Conservation (phyloP, 352 stramenopile genomes). For the Pythium aquatile region DNA sequence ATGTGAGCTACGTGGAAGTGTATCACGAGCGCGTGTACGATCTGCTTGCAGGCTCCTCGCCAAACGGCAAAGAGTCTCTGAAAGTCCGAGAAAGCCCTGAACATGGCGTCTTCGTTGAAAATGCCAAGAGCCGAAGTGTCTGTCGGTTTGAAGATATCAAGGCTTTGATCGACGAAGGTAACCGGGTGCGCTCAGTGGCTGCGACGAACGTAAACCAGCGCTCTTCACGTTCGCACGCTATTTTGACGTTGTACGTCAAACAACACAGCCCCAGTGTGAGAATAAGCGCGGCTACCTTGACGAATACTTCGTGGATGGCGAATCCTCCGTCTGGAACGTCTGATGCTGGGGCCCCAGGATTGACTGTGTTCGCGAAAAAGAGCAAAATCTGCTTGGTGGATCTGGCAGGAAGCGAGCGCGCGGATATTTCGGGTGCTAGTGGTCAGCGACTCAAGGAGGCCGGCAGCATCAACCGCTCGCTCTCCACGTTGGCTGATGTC, state of each 20-base stretch:
- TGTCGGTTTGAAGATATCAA: constrained; percentile 54
- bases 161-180: constrained; percentile 59
- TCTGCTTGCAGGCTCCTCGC: constrained; percentile 31
- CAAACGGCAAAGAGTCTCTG: constrained; percentile 44
- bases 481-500: constrained; percentile 83
- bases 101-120: constrained; percentile 64
- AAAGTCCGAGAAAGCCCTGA: constrained; percentile 76
- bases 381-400: constrained; percentile 79
- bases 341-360: neutral
- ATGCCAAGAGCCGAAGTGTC: constrained; percentile 45
- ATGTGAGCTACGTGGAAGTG: constrained; percentile 83
- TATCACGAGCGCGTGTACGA: constrained; percentile 80
- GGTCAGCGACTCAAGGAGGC: constrained; percentile 64
- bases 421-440: constrained; percentile 46
- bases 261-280: constrained; percentile 18
- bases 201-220: constrained; percentile 44
- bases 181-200: constrained; percentile 50
- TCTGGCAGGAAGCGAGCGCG: constrained; percentile 64
- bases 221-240: constrained; percentile 61
- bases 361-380: constrained; percentile 32
- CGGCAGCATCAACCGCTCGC: constrained; percentile 78
- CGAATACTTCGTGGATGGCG: neutral
- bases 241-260: constrained; percentile 61
- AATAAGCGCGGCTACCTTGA: neutral
- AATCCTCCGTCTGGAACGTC: neutral